Conservation (phyloP, 1,139 yeast species). For the Geotrichum europaeum region DNA sequence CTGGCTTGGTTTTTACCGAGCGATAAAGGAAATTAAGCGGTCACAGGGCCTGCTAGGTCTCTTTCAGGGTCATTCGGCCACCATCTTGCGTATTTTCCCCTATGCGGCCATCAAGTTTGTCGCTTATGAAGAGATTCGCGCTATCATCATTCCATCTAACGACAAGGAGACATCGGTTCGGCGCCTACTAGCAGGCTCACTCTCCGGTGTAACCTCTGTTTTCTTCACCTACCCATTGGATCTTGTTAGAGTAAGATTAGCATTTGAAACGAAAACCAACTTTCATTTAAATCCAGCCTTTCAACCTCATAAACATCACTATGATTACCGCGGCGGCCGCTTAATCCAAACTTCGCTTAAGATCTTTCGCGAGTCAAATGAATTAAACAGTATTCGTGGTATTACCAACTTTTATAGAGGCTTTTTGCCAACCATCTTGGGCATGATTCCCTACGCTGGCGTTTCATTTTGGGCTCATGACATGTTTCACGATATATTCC, state of each 20-base stretch:
- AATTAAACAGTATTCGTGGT: constrained; percentile 14
- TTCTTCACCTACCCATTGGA: constrained; percentile 90
- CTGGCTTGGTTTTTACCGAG: constrained; percentile 65
- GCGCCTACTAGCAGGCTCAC: constrained; percentile 80
- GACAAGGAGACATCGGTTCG: constrained; percentile 72
- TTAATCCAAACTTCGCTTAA: constrained; percentile 47
- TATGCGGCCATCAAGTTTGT: constrained; percentile 96
- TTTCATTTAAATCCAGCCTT: constrained; percentile 19
- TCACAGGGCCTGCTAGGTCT: constrained; percentile 77
- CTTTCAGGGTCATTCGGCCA: constrained; percentile 94
- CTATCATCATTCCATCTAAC: constrained; percentile 67
- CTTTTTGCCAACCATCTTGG: constrained; percentile 85
- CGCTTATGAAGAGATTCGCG: constrained; percentile 90
- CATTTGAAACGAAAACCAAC: constrained; percentile 62
- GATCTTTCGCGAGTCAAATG: constrained; percentile 52
- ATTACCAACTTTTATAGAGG: constrained; percentile 81
- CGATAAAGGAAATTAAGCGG: constrained; percentile 59
- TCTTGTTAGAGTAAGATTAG: constrained; percentile 81
- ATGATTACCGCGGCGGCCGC: constrained; percentile 44
- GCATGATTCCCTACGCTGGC: constrained; percentile 98
- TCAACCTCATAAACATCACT: constrained; percentile 25
- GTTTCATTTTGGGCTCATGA: constrained; percentile 95
- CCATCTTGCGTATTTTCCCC: constrained; percentile 85
- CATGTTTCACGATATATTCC: constrained; percentile 74
- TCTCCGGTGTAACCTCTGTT: constrained; percentile 79